These are phyloP conservation scores for Wickerhamiella azyma DNA, from an alignment of 805 yeast genomes.

Conservation along the genomic window DNA sequence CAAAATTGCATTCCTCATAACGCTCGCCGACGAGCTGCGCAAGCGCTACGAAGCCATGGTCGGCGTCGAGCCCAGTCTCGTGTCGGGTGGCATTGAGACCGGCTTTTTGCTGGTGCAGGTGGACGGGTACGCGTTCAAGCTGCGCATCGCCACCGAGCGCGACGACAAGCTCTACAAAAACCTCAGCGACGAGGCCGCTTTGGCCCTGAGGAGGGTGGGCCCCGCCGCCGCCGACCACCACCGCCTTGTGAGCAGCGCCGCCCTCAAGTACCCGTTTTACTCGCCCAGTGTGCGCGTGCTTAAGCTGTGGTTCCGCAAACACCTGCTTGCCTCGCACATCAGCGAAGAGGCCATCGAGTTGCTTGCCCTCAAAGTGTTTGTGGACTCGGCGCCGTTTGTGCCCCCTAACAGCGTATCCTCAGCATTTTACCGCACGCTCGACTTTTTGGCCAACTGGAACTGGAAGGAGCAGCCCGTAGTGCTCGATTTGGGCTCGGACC, in stretches of 20 bases:
- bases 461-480: slow-evolving; percentile 85
- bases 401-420: slow-evolving; percentile 66
- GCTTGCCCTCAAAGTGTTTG: slow-evolving; percentile 68
- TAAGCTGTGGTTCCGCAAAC: slow-evolving; percentile 83
- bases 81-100: slow-evolving; percentile 18
- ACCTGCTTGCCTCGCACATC: slow-evolving; percentile 56
- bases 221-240: slow-evolving; percentile 64
- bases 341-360: slow-evolving; percentile 72
- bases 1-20: slow-evolving; percentile 76
- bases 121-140: slow-evolving; percentile 75
- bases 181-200: slow-evolving; percentile 29
- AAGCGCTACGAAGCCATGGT: slow-evolving; percentile 42
- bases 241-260: slow-evolving; percentile 56
- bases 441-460: slow-evolving; percentile 72
- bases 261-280: slow-evolving; percentile 57
- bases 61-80: slow-evolving; percentile 41
- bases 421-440: slow-evolving; percentile 65
- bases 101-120: slow-evolving; percentile 39
- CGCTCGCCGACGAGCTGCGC: slow-evolving; percentile 38
- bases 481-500: slow-evolving; percentile 29
- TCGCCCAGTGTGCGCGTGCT: slow-evolving; percentile 73
- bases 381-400: slow-evolving; percentile 74
- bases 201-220: slow-evolving; percentile 32
- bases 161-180: slow-evolving; percentile 45
- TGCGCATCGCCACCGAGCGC: slow-evolving; percentile 68